Percentiles rank a stretch among this genome's conserved stretches.
Conservation (phyloP, 345 rosid species). For the Bretschneidera sinensis region DNA sequence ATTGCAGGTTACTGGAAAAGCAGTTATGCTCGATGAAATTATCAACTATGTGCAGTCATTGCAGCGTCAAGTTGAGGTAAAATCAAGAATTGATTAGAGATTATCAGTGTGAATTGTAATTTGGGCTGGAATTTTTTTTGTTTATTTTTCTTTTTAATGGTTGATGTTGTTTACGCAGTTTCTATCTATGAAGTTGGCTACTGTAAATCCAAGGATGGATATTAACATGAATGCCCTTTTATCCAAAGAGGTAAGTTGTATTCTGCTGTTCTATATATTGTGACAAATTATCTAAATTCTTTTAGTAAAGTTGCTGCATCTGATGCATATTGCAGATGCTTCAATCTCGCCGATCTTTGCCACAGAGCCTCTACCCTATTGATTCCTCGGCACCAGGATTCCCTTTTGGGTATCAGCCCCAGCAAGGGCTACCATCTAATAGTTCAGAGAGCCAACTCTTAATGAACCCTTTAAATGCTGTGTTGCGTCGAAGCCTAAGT, state of each 20-base stretch:
- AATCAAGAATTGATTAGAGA: not conserved
- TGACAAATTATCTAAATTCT: not conserved
- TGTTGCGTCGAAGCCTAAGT: slow-evolving; percentile 23
- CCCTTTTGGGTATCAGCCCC: slow-evolving; percentile 40
- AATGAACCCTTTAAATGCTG: slow-evolving; percentile 24
- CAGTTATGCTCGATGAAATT: slow-evolving; percentile 94
- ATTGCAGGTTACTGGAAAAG: slow-evolving; percentile 69
- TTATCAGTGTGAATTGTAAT: too few species aligned
- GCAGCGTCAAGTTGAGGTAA: slow-evolving; percentile 94
- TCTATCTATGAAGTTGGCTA: slow-evolving; percentile 86
- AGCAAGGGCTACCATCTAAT: slow-evolving; percentile 34
- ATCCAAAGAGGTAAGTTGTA: slow-evolving; percentile 56
- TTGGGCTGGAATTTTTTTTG: not conserved
- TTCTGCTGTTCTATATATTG: not conserved
- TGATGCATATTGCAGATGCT: slow-evolving; percentile 37
- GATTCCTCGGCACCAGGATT: slow-evolving; percentile 53
- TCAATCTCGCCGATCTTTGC: slow-evolving; percentile 39
- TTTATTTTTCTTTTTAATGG: slow-evolving; percentile 1
- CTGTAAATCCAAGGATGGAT: slow-evolving; percentile 75
- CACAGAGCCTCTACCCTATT: slow-evolving; percentile 33
- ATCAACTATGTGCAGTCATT: slow-evolving; percentile 95
- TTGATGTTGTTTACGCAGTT: slow-evolving; percentile 43
- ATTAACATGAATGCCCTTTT: slow-evolving; percentile 47
- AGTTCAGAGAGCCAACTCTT: slow-evolving; percentile 32
- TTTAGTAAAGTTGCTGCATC: slow-evolving; percentile 4